phyloP scores from a whole-genome alignment of 139 green algal species.

The Chlamydomonas sphaeroides region DNA sequence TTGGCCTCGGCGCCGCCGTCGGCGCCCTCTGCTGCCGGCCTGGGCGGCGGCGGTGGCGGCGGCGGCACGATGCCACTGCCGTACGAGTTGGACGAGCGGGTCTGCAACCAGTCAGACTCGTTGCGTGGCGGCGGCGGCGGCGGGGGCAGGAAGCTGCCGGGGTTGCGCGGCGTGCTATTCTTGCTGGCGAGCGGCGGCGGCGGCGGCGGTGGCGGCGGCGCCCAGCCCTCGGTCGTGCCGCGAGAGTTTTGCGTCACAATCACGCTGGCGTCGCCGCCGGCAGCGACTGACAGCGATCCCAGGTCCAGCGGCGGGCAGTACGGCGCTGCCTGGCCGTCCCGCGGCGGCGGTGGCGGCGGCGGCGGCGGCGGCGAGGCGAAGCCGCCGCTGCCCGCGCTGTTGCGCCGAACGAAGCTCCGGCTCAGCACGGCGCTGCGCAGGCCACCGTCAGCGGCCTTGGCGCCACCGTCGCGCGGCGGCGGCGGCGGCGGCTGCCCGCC shows the following conservation, averaged over 20 bases:
- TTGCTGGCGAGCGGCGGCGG: slow-evolving; percentile 24
- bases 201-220: slow-evolving; percentile 16
- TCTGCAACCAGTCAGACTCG: neutral
- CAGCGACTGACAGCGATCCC: neutral
- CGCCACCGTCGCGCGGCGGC: neutral
- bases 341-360: slow-evolving; percentile 19
- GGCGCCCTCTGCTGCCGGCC: neutral
- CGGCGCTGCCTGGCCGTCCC: neutral
- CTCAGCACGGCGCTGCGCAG: neutral
- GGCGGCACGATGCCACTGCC: neutral
- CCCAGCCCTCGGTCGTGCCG: neutral
- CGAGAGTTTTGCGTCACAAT: slow-evolving; percentile 29
- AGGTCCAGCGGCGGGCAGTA: slow-evolving; percentile 36
- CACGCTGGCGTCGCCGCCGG: slow-evolving; percentile 11
- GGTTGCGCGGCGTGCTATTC: slow-evolving; percentile 1
- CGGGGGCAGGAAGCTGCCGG: neutral
- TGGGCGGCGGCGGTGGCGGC: slow-evolving; percentile 22
- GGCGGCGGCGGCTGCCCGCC: slow-evolving; percentile 15
- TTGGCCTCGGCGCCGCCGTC: neutral
- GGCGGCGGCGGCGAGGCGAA: neutral
- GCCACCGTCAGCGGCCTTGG: neutral
- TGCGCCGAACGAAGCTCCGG: slow-evolving; percentile 30
- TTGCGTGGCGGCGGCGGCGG: slow-evolving; percentile 20
- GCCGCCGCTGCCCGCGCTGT: slow-evolving; percentile 27
- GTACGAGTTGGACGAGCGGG: slow-evolving; percentile 1